phyloP scores from a whole-genome alignment of 2,329 filamentous ascomycete genomes.

The Dichotomopilus funicola region DNA sequence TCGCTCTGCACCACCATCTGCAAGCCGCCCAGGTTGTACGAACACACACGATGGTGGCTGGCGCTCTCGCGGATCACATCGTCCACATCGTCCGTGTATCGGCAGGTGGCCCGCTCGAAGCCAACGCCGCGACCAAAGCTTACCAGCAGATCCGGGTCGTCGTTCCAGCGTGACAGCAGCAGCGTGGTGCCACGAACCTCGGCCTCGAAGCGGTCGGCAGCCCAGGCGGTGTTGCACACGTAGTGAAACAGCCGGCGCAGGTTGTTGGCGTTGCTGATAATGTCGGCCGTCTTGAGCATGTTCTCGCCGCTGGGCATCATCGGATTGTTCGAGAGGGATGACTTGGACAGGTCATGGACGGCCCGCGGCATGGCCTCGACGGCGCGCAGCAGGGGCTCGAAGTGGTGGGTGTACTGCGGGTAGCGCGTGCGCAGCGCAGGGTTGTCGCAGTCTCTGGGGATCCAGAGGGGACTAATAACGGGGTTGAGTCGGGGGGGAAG shows the following conservation, averaged over 20 bases:
- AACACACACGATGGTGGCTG: constrained; percentile 23
- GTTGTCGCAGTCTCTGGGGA: constrained; percentile 12
- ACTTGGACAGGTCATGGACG: not conserved
- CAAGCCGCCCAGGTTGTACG: constrained; percentile 19
- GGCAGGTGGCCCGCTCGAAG: constrained; percentile 22
- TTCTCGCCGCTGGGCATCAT: too few relatives aligned
- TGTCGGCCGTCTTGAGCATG: constrained; percentile 5
- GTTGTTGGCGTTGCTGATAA: constrained; percentile 21
- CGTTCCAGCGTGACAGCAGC: constrained; percentile 19
- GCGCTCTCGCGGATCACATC: constrained; percentile 2
- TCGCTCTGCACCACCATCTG: constrained; percentile 20
- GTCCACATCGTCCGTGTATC: constrained; percentile 9
- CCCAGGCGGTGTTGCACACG: not conserved
- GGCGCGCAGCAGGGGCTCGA: constrained; percentile 22
- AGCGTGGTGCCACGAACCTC: constrained; percentile 14
- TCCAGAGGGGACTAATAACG: not conserved
- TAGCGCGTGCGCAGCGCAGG: not conserved
- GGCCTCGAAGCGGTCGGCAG: constrained; percentile 16
- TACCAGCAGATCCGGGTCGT: constrained; percentile 13
- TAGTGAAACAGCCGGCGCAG: constrained; percentile 20
- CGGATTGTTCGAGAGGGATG: constrained; percentile 1
- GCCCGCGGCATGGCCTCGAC: constrained; percentile 9
- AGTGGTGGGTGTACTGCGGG: constrained; percentile 12
- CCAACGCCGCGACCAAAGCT: constrained; percentile 17
- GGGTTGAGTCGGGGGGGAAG: constrained; percentile 16